These are phyloP conservation scores for Euphorbia peplus DNA, from an alignment of 345 rosid species.

Conservation along the genomic window DNA sequence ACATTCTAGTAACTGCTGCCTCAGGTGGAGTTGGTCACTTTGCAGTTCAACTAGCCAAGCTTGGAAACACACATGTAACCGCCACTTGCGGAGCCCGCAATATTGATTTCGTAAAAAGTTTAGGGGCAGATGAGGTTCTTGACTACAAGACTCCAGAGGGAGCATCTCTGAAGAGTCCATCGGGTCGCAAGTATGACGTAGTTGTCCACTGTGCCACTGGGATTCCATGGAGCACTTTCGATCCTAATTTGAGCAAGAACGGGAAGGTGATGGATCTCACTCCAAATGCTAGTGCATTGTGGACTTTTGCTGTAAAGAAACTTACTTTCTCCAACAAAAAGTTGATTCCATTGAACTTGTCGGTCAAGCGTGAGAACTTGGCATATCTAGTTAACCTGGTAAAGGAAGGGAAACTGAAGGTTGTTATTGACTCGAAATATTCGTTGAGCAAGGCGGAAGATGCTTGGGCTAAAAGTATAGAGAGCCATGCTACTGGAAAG, in stretches of 20 bases:
- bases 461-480: conserved; percentile 30
- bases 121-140: conserved; percentile 35
- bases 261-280: conserved; percentile 33
- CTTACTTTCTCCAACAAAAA: conserved; percentile 28
- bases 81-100: conserved; percentile 36
- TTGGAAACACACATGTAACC: conserved; percentile 28
- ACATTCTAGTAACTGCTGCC: conserved; percentile 32
- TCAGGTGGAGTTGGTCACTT: conserved; percentile 34
- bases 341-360: conserved; percentile 13
- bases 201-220: conserved; percentile 26
- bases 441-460: conserved; percentile 28
- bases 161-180: conserved; percentile 27
- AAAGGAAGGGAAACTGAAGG: conserved; percentile 19
- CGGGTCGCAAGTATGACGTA: conserved; percentile 29
- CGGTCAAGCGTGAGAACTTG: conserved; percentile 13
- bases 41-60: conserved; percentile 33
- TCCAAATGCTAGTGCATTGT: conserved; percentile 13
- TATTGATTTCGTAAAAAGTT: conserved; percentile 24
- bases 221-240: conserved; percentile 27
- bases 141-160: conserved; percentile 29
- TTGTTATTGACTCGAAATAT: conserved; percentile 22
- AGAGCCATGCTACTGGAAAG: conserved; percentile 32
- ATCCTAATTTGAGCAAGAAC: conserved; percentile 23
- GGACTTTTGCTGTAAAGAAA: conserved; percentile 20
- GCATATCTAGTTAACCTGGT: conserved; percentile 16